Base-by-base conservation (phyloP, 768 basidiomycete species). In the Antrodiella citrinella region DNA sequence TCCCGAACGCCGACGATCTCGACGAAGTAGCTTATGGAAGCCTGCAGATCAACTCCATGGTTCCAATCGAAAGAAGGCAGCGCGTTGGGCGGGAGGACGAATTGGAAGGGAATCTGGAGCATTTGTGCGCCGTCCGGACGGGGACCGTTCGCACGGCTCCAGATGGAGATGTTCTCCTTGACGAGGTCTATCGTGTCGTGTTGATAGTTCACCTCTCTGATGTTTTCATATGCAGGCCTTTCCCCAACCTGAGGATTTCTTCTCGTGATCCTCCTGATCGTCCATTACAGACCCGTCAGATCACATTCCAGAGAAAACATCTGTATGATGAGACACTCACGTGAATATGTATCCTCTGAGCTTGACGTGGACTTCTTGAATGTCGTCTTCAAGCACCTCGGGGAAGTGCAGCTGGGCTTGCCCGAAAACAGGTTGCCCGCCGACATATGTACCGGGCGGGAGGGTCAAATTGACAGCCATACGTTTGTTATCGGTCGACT, bases 281-380 rank as follows among this genome's bases (percentile, higher is more conserved):
- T n/a, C n/a, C n/a, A n/a, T n/a, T n/a, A n/a, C n/a, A n/a, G n/a
- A n/a, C n/a, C n/a, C n/a, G n/a, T n/a, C n/a, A n/a, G n/a, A n/a
- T n/a, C n/a, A n/a, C n/a, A n/a, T n/a, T n/a, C n/a, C n/a, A n/a
- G n/a, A n/a, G n/a, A n/a, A n/a, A n/a, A n/a, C n/a, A n/a, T n/a
- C n/a, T n/a, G 15, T 35, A 35, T 35, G 30, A 7, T 7, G 30
- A 7, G 30, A 35, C 30, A 51, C 56, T 51, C 49, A 61, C 60
- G 58, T 59, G 3, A 44, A 26, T 35, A 61, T 52, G 18, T 52
- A 51, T 5, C 56, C 60, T 19, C 52, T 52, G 4, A 62, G 47
- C 26, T 58, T 57, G 23, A 62, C 44, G 41, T 52, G 50, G 13
- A 62, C 51, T 38, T 57, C 49, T 40, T 59, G 56, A 20, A 62